These are phyloP conservation scores for Candida parachauliodes DNA, from an alignment of 805 yeast species.

Conservation along the genomic window DNA sequence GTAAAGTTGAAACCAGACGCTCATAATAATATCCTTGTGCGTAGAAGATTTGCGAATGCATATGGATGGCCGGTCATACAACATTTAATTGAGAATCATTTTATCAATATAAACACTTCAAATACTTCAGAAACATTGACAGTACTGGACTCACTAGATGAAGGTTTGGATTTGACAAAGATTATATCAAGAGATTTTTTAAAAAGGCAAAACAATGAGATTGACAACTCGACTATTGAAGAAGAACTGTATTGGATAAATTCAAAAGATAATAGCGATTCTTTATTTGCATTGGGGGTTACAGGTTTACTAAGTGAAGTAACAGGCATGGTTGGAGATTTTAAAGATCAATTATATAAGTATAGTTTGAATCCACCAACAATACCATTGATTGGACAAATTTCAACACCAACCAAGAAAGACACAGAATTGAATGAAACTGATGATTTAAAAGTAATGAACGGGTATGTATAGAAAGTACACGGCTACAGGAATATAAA, in stretches of 20 bases:
- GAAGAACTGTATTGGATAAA: conserved; percentile 51
- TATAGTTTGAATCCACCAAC: conserved; percentile 9
- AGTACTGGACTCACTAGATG: conserved; percentile 22
- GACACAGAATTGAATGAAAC: conserved; percentile 7
- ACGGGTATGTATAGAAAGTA: conserved; percentile 20
- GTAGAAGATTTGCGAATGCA: conserved; percentile 87
- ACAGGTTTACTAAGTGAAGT: conserved; percentile 67
- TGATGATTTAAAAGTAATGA: conserved; percentile 18
- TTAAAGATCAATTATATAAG: conserved; percentile 35
- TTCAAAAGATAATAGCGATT: conserved; percentile 33
- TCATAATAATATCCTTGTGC: conserved; percentile 85
- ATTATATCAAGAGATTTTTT: conserved; percentile 35
- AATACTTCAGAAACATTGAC: background rate
- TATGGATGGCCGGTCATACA: conserved; percentile 94
- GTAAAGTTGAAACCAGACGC: conserved; percentile 90
- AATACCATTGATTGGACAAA: conserved; percentile 8
- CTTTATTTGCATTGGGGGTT: conserved; percentile 57
- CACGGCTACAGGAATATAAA: no score
- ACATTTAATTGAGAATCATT: conserved; percentile 71
- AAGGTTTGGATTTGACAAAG: conserved; percentile 22
- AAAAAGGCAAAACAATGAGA: conserved; percentile 30
- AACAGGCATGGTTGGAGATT: conserved; percentile 52
- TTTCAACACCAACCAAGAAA: conserved; percentile 6
- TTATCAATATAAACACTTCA: conserved; percentile 18
- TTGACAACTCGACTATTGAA: conserved; percentile 22